Conservation (phyloP, 306 rosid genomes). For the Alnus glutinosa region DNA sequence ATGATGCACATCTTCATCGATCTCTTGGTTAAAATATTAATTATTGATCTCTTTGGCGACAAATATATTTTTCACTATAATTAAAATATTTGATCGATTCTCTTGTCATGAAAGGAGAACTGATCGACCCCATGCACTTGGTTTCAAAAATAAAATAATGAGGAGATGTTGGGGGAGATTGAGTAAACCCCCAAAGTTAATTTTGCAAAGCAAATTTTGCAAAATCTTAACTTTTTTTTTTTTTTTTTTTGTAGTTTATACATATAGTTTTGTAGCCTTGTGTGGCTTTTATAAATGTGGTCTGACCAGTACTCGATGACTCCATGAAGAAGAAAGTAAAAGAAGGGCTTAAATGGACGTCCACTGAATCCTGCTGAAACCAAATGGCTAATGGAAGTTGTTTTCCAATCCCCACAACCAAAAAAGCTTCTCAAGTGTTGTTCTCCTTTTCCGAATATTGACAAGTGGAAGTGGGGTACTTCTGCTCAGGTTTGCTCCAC, state of each 20-base stretch:
- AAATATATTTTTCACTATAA: no score
- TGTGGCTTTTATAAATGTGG: not conserved
- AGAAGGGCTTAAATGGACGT: constrained; percentile 1
- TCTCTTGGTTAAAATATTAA: no score
- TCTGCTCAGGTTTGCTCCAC: not conserved
- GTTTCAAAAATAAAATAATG: not conserved
- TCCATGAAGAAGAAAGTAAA: not conserved
- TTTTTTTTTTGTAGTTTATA: not conserved
- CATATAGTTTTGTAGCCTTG: not conserved
- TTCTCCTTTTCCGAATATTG: not conserved
- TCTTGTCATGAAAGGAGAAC: not conserved
- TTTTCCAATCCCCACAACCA: constrained; percentile 32
- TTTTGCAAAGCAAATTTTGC: not conserved
- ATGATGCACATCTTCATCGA: no score
- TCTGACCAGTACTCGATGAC: not conserved
- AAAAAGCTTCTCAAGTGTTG: constrained; percentile 17
- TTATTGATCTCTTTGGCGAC: no score
- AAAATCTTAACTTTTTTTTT: not conserved
- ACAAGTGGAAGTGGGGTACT: not conserved
- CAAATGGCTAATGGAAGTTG: constrained; percentile 6
- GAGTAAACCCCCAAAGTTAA: no score
- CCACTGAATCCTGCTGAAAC: not conserved
- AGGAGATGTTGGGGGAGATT: not conserved
- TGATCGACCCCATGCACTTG: constrained; percentile 8
- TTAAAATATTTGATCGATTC: not conserved